Conservation (phyloP, 257 asterid species). For the Verbascum thapsus region DNA sequence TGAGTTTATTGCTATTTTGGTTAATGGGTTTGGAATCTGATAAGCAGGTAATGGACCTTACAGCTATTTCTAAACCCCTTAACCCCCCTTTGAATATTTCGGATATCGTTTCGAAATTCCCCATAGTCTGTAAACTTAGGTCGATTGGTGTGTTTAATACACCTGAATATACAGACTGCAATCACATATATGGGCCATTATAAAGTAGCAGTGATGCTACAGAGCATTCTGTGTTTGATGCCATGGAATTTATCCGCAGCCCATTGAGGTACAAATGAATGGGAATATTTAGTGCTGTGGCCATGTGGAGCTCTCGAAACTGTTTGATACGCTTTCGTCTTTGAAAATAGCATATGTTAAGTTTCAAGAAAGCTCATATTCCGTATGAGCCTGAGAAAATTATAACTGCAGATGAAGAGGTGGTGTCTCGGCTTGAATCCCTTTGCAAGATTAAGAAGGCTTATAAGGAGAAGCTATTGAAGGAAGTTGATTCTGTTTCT, state of each 20-base stretch:
- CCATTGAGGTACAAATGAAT: constrained; percentile 26
- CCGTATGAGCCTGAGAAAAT: constrained; percentile 65
- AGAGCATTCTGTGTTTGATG: constrained; percentile 36
- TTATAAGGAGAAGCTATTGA: constrained; percentile 55
- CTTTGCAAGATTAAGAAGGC: constrained; percentile 54
- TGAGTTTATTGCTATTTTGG: constrained; percentile 29
- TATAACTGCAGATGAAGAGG: constrained; percentile 57
- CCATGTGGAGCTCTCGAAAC: constrained; percentile 44
- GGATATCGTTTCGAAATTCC: constrained; percentile 47
- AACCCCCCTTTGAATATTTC: constrained; percentile 55
- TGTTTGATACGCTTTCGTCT: constrained; percentile 60
- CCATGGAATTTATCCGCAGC: constrained; percentile 28
- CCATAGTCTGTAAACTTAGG: constrained; percentile 58
- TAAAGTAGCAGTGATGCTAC: constrained; percentile 36
- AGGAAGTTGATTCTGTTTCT: constrained; percentile 42
- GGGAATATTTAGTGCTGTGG: constrained; percentile 34
- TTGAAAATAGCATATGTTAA: constrained; percentile 67
- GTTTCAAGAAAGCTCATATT: constrained; percentile 80
- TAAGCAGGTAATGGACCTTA: constrained; percentile 46
- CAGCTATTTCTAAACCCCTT: constrained; percentile 49
- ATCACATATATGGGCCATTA: constrained; percentile 25
- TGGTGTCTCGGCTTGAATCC: constrained; percentile 49
- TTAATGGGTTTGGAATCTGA: constrained; percentile 45
- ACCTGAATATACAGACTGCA: constrained; percentile 34
- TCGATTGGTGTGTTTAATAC: constrained; percentile 70